Percentiles rank a stretch among this genome's conserved stretches.
Evolutionary conservation across 2,329 filamentous ascomycete genomes (phyloP).

Genomic region (Hyphodiscus sp.): DNA sequence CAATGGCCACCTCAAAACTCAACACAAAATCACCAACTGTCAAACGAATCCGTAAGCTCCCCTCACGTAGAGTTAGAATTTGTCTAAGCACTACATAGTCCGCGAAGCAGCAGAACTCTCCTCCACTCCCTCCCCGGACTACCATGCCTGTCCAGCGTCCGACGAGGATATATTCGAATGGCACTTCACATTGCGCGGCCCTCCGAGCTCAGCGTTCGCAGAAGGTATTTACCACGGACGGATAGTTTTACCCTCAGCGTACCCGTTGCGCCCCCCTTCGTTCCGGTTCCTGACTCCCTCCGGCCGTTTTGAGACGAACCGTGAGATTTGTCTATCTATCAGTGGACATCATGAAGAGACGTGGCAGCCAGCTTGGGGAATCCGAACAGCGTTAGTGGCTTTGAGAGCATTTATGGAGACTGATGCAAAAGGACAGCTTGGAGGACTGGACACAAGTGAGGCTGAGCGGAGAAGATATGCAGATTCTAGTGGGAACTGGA

Average conservation of each 20-base stretch:
- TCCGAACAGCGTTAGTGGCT: slow-evolving; percentile 76
- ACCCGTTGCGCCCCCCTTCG: slow-evolving; percentile 86
- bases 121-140: slow-evolving; percentile 73
- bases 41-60: slow-evolving; percentile 65
- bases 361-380: slow-evolving; percentile 97
- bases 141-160: slow-evolving; percentile 69
- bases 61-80: not conserved
- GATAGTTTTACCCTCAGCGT: slow-evolving; percentile 82
- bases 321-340: slow-evolving; percentile 93
- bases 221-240: slow-evolving; percentile 90
- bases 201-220: slow-evolving; percentile 56
- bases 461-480: slow-evolving; percentile 65
- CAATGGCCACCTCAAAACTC: slow-evolving; percentile 33
- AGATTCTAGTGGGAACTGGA: slow-evolving; percentile 56
- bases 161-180: slow-evolving; percentile 94
- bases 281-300: slow-evolving; percentile 93
- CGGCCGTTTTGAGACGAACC: slow-evolving; percentile 90
- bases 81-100: slow-evolving; percentile 41
- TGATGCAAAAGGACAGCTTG: slow-evolving; percentile 79
- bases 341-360: slow-evolving; percentile 95
- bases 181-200: slow-evolving; percentile 96
- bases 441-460: slow-evolving; percentile 73
- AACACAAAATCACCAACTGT: slow-evolving; percentile 79
- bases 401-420: slow-evolving; percentile 92
- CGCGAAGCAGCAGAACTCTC: slow-evolving; percentile 88